These are phyloP conservation scores for Diaporthe aspalathi DNA, from an alignment of 2,329 filamentous ascomycete genomes.

Conservation along the genomic window DNA sequence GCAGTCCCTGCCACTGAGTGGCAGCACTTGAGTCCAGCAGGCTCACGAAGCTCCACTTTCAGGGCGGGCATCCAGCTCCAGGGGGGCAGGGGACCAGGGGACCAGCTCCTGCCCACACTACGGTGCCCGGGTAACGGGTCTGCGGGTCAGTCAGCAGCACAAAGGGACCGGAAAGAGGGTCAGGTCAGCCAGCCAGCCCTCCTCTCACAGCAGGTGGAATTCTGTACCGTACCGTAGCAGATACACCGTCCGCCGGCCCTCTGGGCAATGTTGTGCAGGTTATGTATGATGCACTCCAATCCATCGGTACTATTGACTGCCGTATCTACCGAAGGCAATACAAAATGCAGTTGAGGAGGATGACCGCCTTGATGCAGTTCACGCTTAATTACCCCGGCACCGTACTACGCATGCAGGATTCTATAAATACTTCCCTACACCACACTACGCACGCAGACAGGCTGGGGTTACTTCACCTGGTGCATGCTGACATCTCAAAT, in stretches of 20 bases:
- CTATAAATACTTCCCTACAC: constrained; percentile 15
- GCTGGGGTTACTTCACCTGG: too few relatives aligned
- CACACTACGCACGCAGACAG: neutral
- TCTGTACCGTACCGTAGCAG: too few relatives aligned
- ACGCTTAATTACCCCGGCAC: too few relatives aligned
- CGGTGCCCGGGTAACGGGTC: neutral
- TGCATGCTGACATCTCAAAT: constrained; percentile 9
- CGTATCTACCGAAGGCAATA: neutral
- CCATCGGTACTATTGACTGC: neutral
- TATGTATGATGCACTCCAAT: too few relatives aligned
- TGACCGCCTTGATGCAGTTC: neutral
- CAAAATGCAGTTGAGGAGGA: neutral
- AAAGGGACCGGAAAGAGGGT: neutral
- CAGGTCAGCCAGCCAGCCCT: constrained; percentile 16
- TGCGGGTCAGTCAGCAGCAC: neutral
- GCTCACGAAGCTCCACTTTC: constrained; percentile 1
- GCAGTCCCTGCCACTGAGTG: too few relatives aligned
- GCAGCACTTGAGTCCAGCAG: too few relatives aligned
- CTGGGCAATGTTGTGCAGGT: neutral
- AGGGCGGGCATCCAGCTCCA: constrained; percentile 1
- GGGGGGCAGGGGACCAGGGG: neutral
- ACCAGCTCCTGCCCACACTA: neutral
- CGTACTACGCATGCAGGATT: neutral
- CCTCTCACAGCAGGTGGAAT: neutral
- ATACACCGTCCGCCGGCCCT: neutral